These are phyloP conservation scores for Hypoxylon sp. DNA, from an alignment of 2,329 filamentous ascomycete genomes.

Conservation along the genomic window DNA sequence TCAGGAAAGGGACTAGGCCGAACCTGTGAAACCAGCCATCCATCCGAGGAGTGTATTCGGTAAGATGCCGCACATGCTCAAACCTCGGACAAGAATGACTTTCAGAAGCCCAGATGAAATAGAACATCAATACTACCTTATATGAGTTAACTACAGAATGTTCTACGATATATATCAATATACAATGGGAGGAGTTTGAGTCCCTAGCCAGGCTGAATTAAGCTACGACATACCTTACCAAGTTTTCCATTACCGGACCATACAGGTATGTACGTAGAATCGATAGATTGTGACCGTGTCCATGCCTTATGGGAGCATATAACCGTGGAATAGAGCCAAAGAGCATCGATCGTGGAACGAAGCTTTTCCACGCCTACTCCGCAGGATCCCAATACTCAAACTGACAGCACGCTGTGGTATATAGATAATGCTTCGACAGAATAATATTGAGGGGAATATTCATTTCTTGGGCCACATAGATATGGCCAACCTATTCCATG, in stretches of 20 bases:
- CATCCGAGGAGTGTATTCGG: slow-evolving; percentile 6
- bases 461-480: slow-evolving; percentile 26
- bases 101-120: not conserved
- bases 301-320: not conserved
- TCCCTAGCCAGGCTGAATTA: not conserved
- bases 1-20: slow-evolving; percentile 3
- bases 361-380: not conserved
- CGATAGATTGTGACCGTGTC: not conserved
- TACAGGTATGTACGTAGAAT: not conserved
- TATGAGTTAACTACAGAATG: not conserved
- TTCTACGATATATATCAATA: not conserved
- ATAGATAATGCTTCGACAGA: not conserved
- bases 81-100: slow-evolving; percentile 5
- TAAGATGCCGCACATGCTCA: slow-evolving; percentile 14
- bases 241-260: no score
- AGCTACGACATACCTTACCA: not conserved
- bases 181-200: not conserved
- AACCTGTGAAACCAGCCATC: slow-evolving; percentile 8
- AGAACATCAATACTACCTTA: not conserved
- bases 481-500: slow-evolving; percentile 26
- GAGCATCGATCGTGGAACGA: not conserved
- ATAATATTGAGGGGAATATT: slow-evolving; percentile 37
- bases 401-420: not conserved
- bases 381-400: not conserved
- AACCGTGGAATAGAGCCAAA: not conserved